A percentile compares a stretch with the other conserved stretches of the same genome.
Evolutionary conservation across 176 grass and related monocot species (phyloP).

Genomic region (Stipa capillata): DNA sequence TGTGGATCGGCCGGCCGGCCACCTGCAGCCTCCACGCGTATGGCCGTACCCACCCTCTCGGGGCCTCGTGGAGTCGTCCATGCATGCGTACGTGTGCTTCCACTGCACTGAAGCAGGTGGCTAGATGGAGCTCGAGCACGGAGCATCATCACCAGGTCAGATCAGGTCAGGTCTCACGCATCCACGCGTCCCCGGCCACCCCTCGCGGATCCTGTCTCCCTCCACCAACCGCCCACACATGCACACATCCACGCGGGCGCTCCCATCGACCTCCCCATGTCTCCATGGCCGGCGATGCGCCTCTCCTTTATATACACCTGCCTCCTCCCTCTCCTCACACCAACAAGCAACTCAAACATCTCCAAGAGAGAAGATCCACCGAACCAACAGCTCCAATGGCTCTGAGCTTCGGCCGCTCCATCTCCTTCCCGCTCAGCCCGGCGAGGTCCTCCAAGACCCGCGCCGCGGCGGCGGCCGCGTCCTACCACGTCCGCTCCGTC

Average conservation of each 20-base stretch:
- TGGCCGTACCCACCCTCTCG: too few species aligned
- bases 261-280: neutral
- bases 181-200: neutral
- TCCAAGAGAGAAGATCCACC: too few species aligned
- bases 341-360: too few species aligned
- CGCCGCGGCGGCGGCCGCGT: neutral
- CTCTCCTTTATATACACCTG: neutral
- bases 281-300: neutral
- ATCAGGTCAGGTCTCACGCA: too few species aligned
- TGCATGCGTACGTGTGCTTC: too few species aligned
- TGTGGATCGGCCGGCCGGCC: too few species aligned
- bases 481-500: constrained; percentile 39
- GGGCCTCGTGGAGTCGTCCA: neutral
- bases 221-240: neutral
- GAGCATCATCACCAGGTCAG: too few species aligned
- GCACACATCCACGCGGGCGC: neutral
- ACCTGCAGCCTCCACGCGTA: too few species aligned
- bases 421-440: constrained; percentile 47
- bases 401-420: constrained; percentile 51
- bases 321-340: neutral
- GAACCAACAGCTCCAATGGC: too few species aligned
- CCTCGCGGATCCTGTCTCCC: constrained; percentile 40
- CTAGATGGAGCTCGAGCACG: too few species aligned
- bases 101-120: neutral
- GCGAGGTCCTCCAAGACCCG: neutral